Conservation (phyloP, 2,329 filamentous ascomycete genomes). For the Colletotrichum musicola region DNA sequence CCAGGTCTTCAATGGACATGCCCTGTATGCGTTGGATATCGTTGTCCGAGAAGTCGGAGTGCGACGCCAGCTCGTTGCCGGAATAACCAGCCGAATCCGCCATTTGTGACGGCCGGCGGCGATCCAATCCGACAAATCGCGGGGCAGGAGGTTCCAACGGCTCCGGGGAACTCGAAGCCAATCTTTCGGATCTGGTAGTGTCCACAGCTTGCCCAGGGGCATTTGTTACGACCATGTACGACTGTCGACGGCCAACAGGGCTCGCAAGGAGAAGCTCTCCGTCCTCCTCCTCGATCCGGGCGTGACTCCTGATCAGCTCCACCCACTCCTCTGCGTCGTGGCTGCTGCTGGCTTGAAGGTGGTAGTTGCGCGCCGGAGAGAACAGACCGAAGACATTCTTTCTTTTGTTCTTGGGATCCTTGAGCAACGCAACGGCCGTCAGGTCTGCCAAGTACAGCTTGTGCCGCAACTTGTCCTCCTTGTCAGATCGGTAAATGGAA, state of each 20-base stretch:
- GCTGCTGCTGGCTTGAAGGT: conserved; percentile 81
- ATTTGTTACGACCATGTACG: conserved; percentile 47
- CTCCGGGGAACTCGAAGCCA: conserved; percentile 73
- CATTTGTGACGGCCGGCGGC: conserved; percentile 70
- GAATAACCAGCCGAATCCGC: conserved; percentile 74
- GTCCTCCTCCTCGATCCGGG: conserved; percentile 89
- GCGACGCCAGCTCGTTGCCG: conserved; percentile 78
- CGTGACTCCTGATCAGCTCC: conserved; percentile 80
- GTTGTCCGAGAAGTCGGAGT: conserved; percentile 87
- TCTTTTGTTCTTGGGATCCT: conserved; percentile 88
- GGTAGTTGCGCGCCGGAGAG: conserved; percentile 90
- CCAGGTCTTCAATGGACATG: conserved; percentile 65
- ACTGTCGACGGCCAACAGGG: conserved; percentile 66
- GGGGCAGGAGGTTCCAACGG: conserved; percentile 57
- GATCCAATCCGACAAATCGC: conserved; percentile 48
- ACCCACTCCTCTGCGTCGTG: conserved; percentile 90
- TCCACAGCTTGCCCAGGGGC: conserved; percentile 20
- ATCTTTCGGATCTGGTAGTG: conserved; percentile 41
- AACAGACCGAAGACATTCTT: conserved; percentile 93
- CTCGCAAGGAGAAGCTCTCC: conserved; percentile 83
- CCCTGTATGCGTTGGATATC: conserved; percentile 64
- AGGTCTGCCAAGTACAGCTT: conserved; percentile 91
- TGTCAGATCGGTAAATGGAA: conserved; percentile 92
- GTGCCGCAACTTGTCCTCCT: conserved; percentile 89
- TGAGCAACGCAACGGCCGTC: conserved; percentile 89